Conservation (phyloP, 441 rosid genomes). For the Gossypium gossypioides region DNA sequence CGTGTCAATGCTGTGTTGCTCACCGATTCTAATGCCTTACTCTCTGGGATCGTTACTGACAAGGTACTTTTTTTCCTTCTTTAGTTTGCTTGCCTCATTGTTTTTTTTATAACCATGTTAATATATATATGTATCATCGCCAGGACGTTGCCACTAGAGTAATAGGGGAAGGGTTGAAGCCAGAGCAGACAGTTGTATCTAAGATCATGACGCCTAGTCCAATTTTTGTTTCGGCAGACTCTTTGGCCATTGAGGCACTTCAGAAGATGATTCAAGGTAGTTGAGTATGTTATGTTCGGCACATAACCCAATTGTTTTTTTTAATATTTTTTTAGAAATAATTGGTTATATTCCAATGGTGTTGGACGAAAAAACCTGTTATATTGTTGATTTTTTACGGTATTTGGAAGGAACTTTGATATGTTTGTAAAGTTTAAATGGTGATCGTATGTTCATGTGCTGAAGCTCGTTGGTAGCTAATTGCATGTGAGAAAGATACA, state of each 20-base stretch:
- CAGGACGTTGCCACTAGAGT: conserved; percentile 73
- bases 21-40: conserved; percentile 81
- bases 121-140: neutral
- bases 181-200: conserved; percentile 76
- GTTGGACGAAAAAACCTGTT: neutral
- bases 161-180: conserved; percentile 83
- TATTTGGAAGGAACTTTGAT: neutral
- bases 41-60: conserved; percentile 85
- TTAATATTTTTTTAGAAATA: neutral
- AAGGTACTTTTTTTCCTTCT: conserved; percentile 32
- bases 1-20: conserved; percentile 78
- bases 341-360: neutral
- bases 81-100: neutral
- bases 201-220: conserved; percentile 92
- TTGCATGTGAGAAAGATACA: neutral
- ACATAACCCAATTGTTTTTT: neutral
- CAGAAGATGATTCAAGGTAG: conserved; percentile 94
- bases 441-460: neutral
- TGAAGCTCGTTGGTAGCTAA: neutral
- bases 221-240: conserved; percentile 63
- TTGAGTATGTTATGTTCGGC: conserved; percentile 1
- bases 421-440: neutral
- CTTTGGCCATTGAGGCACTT: conserved; percentile 87
- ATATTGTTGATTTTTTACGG: neutral
- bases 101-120: neutral